Evolutionary conservation across 495 filamentous ascomycete species (phyloP).

Genomic region (Podospora comata): DNA sequence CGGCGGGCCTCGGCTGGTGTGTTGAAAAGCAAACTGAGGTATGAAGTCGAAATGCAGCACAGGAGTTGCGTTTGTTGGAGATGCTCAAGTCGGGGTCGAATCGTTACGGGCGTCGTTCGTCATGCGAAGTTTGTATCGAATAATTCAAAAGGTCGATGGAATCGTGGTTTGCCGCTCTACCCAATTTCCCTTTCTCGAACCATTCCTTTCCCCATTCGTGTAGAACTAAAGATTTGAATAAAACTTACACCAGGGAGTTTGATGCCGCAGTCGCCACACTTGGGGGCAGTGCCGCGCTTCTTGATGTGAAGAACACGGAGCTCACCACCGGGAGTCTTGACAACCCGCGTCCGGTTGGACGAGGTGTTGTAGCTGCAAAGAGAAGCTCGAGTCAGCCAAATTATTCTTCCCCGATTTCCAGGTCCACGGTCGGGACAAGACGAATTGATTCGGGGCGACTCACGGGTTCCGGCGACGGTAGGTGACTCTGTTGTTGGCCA

Average conservation of each 20-base stretch:
- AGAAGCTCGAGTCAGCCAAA: conserved; percentile 25
- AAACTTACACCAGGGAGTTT: conserved; percentile 89
- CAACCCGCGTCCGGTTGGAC: conserved; percentile 92
- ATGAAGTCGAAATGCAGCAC: background rate
- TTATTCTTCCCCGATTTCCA: conserved; percentile 13
- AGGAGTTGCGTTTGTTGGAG: background rate
- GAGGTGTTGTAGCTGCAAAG: conserved; percentile 87
- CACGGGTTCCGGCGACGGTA: conserved; percentile 90
- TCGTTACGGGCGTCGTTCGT: background rate
- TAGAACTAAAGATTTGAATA: conserved; percentile 6
- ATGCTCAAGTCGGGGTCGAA: background rate
- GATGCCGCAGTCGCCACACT: conserved; percentile 97
- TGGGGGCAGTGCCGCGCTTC: conserved; percentile 93
- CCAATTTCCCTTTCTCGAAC: background rate
- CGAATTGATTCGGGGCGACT: conserved; percentile 42
- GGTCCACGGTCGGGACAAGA: background rate
- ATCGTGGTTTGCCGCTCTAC: background rate
- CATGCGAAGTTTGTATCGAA: background rate
- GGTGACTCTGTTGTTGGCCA: conserved; percentile 55
- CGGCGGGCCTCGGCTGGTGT: background rate
- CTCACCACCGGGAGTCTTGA: conserved; percentile 94
- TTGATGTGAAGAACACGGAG: conserved; percentile 96
- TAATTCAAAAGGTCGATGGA: background rate
- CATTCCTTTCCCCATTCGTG: conserved; percentile 9
- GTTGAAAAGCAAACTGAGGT: background rate